Conservation (phyloP, 139 green algal species). For the Chlorella sp. region DNA sequence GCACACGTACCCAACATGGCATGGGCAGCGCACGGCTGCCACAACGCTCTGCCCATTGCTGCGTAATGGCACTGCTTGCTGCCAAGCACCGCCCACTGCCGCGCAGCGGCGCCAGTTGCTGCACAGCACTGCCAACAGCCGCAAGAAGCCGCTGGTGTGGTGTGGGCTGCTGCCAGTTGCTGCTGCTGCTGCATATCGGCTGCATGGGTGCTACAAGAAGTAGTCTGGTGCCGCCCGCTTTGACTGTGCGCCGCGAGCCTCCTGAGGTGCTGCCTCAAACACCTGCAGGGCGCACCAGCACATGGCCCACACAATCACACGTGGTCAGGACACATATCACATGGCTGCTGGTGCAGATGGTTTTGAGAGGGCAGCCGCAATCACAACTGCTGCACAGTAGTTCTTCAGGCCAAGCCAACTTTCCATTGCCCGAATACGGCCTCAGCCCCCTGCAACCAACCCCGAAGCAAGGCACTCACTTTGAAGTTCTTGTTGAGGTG, state of each 20-base stretch:
- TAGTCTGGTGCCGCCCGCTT: slow-evolving; percentile 88
- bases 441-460: background rate
- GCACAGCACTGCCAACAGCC: too few relatives aligned
- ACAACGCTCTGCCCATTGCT: too few relatives aligned
- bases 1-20: too few relatives aligned
- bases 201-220: too few relatives aligned
- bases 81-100: too few relatives aligned
- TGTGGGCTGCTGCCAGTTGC: too few relatives aligned
- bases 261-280: slow-evolving; percentile 91
- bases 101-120: too few relatives aligned
- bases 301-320: background rate
- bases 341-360: background rate
- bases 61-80: too few relatives aligned
- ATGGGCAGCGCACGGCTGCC: too few relatives aligned
- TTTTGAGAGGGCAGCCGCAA: background rate
- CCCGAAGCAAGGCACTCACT: slow-evolving; percentile 10
- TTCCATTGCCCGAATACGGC: background rate
- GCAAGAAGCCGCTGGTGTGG: too few relatives aligned
- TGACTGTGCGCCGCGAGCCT: slow-evolving; percentile 69
- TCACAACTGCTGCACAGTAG: background rate
- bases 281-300: slow-evolving; percentile 41
- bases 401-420: background rate
- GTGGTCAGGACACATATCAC: background rate
- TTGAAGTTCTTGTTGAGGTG: slow-evolving; percentile 84
- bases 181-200: too few relatives aligned